Conservation (phyloP, 2,329 filamentous ascomycete species). For the Fusarium napiforme region DNA sequence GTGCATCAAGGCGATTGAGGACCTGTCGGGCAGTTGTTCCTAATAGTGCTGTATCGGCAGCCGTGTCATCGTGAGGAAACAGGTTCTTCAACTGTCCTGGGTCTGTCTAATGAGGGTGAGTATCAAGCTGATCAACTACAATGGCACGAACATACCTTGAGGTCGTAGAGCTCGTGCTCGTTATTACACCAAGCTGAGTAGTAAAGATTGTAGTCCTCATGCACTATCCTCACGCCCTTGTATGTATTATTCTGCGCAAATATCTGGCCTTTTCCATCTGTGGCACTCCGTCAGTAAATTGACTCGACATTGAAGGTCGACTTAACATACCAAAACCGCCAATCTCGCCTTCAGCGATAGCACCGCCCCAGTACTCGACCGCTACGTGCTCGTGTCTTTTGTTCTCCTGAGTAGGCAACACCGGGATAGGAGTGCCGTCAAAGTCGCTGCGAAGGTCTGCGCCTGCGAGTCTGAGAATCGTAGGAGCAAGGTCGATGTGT, state of each 20-base stretch:
- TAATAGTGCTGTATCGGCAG: slow-evolving; percentile 24
- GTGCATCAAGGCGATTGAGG: slow-evolving; percentile 63
- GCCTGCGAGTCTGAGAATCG: slow-evolving; percentile 60
- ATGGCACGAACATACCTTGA: slow-evolving; percentile 53
- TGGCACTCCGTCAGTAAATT: slow-evolving; percentile 1
- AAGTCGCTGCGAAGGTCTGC: slow-evolving; percentile 60
- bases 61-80: background rate
- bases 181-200: slow-evolving; percentile 77
- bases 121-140: background rate
- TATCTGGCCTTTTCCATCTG: slow-evolving; percentile 37
- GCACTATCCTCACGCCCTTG: slow-evolving; percentile 67
- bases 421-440: slow-evolving; percentile 65
- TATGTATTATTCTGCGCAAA: slow-evolving; percentile 64
- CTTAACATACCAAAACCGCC: slow-evolving; percentile 41
- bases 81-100: slow-evolving; percentile 64
- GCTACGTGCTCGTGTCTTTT: slow-evolving; percentile 64
- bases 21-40: slow-evolving; percentile 50
- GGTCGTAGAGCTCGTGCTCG: slow-evolving; percentile 73
- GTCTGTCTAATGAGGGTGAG: slow-evolving; percentile 54
- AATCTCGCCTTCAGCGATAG: slow-evolving; percentile 51
- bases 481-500: slow-evolving; percentile 73
- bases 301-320: background rate
- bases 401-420: slow-evolving; percentile 42
- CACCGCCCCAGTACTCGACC: slow-evolving; percentile 67
- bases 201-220: slow-evolving; percentile 67